Evolutionary conservation across 768 basidiomycete species (phyloP).

Genomic region (Hygrocybe punicea): DNA sequence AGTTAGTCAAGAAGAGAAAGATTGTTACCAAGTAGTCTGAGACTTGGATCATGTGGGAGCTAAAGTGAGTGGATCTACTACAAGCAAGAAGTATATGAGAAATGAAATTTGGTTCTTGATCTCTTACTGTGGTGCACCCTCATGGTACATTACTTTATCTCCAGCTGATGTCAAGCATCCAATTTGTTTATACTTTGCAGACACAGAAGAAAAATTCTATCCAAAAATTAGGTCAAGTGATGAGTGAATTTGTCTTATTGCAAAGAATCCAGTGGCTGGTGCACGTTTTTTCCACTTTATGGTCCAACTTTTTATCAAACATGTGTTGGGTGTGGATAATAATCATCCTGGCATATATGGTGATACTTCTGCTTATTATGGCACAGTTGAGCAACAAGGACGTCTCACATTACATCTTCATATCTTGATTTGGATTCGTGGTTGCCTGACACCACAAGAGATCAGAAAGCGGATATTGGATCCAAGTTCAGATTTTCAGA

Average conservation of each 20-base stretch:
- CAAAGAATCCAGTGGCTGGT: slow-evolving; percentile 27
- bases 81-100: slow-evolving; percentile 21
- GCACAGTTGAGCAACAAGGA: slow-evolving; percentile 37
- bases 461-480: slow-evolving; percentile 27
- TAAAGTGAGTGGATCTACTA: slow-evolving; percentile 28
- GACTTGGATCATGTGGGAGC: slow-evolving; percentile 36
- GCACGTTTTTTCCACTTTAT: slow-evolving; percentile 29
- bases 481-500: slow-evolving; percentile 17
- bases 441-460: slow-evolving; percentile 30
- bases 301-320: slow-evolving; percentile 21
- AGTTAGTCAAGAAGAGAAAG: slow-evolving; percentile 30
- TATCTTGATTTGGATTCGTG: slow-evolving; percentile 36
- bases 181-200: slow-evolving; percentile 32
- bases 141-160: slow-evolving; percentile 30
- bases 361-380: slow-evolving; percentile 28
- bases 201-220: slow-evolving; percentile 15
- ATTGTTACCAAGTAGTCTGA: slow-evolving; percentile 32
- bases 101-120: slow-evolving; percentile 26
- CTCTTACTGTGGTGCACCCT: slow-evolving; percentile 18
- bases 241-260: slow-evolving; percentile 20
- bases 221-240: slow-evolving; percentile 1
- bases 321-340: slow-evolving; percentile 20
- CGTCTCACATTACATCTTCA: slow-evolving; percentile 38
- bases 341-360: slow-evolving; percentile 28
- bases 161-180: slow-evolving; percentile 31